Base-by-base conservation (phyloP, 176 grass and related monocot species). In the Paspalum notatum region DNA sequence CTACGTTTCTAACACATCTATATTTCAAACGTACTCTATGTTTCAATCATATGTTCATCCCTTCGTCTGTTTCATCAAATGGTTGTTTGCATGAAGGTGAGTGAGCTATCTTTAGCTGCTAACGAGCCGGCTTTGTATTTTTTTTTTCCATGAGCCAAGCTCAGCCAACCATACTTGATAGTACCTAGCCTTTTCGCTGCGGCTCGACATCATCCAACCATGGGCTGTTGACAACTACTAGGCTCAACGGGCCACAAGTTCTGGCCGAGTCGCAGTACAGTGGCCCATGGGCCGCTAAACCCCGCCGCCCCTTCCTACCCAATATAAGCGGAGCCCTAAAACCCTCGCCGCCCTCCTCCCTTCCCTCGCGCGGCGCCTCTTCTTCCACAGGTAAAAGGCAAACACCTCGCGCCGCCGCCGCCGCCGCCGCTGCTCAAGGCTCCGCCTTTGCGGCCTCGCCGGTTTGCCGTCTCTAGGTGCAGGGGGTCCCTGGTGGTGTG, bases 241-340 rank as follows among this genome's bases (percentile, higher is more conserved):
- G 12, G 5, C 4, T 37, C 32, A 1, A 32, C 3, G 32, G 13
- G 68, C 68, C 79, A 32, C 32, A 32, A 32, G 32, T 32, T 3
- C 1, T 3, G 3, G 32, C 3, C 32, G 32, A 32, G 32, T 32
- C 44, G 56, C 38, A 5, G 4, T 0, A 11, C 0, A 26, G 6
- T 5, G 16, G 40, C 32, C 69, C 56, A 47, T 84, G 82, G 63
- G 73, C 72, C 9, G 13, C 20, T 59, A 76, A 84, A 76, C 71
- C 82, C 32, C 48, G 46, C 63, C 12, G 17, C 20, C 1, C 43
- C 15, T 32, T 32, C 32, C 32, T 43, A 13, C 41, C 52, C 43
- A 10, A 26, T 78, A 71, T 52, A 85, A 85, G 44, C 9, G 4
- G 42, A 70, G 53, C 74, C 64, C 82, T 85, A 85, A 77, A 85